These are phyloP conservation scores for Paramecium primaurelia DNA, from an alignment of 73 alveolate genomes.

Conservation along the genomic window DNA sequence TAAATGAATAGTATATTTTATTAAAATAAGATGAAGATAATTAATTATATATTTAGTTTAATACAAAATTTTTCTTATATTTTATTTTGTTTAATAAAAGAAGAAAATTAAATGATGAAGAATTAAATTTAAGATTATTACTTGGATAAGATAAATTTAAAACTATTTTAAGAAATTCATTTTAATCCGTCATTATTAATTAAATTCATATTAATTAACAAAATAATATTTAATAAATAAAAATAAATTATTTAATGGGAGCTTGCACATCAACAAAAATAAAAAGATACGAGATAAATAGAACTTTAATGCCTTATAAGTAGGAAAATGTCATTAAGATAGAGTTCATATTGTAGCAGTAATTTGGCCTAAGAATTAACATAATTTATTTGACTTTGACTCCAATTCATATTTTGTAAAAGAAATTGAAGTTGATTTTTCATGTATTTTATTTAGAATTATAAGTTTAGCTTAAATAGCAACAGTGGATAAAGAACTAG, in stretches of 20 bases:
- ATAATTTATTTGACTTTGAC: slow-evolving; percentile 42
- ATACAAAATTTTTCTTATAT: too few relatives aligned
- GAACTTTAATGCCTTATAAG: slow-evolving; percentile 39
- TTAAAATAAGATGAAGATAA: too few relatives aligned
- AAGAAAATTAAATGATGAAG: too few relatives aligned
- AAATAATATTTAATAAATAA: not conserved
- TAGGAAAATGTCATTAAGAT: not conserved
- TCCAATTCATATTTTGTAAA: slow-evolving; percentile 12
- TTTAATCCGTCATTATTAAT: not conserved
- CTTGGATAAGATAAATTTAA: not conserved
- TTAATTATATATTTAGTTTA: too few relatives aligned
- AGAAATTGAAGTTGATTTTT: slow-evolving; percentile 29
- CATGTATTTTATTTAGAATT: not conserved
- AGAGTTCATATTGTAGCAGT: slow-evolving; percentile 35
- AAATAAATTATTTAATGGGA: slow-evolving; percentile 11
- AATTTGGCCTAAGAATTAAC: slow-evolving; percentile 40
- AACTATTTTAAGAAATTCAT: not conserved
- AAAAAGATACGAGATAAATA: not conserved
- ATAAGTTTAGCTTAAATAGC: not conserved
- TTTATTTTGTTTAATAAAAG: too few relatives aligned
- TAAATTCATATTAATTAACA: not conserved
- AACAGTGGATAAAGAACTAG: not conserved
- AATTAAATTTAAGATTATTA: too few relatives aligned
- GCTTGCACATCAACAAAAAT: slow-evolving; percentile 17
- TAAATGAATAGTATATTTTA: not conserved